Evolutionary conservation across 2,329 filamentous ascomycete genomes (phyloP), one percentile per base, ranked within the genome.

Genomic region (Leptodontidium sp.): DNA sequence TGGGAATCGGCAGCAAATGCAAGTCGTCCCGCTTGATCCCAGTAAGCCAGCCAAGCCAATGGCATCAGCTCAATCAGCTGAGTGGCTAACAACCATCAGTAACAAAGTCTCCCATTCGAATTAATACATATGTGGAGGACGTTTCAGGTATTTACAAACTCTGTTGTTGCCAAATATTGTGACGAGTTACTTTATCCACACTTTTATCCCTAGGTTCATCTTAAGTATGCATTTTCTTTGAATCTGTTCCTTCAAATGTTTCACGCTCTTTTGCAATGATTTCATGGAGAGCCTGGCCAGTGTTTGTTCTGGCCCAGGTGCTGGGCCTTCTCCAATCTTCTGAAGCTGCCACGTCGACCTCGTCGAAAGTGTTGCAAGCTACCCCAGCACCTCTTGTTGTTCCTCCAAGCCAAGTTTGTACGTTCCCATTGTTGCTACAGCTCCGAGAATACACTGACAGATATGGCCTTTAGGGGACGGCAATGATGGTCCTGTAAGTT

Each of bases 401-500:
- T 57, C 69, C 69, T 50, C 66, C 71, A 15, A 72, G 68, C 61
- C 64, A 68, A 67, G 29, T 32, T 17, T 73, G 73, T 73, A 68
- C 15, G 71, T 73, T 35, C 1, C 49, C n/a, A n/a, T 14, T 24
- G 7, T 14, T 15, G 45, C 24, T 24, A 45, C 17, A 14, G 14
- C 11, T 14, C 1, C 15, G 26, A 9, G 21, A 40, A 6, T 43
- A 21, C 52, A 15, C 64, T 62, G 45, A 55, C 47, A 64, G 17
- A 64, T 45, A 5, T 43, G 26, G 21, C 57, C 9, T 62, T 17
- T 24, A 70, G 70, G 70, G 68, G 72, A 73, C 52, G 72, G 72
- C 0, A 72, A 68, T 53, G 81, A 82, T 61, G 68, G 68, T 17
- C 68, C 61, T 38, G 65, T 67, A 52, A 67, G 65, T 35, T 53